Evolutionary conservation across 345 rosid species (phyloP), one percentile per base, ranked within the genome.

Genomic region (Dipteronia sinensis): DNA sequence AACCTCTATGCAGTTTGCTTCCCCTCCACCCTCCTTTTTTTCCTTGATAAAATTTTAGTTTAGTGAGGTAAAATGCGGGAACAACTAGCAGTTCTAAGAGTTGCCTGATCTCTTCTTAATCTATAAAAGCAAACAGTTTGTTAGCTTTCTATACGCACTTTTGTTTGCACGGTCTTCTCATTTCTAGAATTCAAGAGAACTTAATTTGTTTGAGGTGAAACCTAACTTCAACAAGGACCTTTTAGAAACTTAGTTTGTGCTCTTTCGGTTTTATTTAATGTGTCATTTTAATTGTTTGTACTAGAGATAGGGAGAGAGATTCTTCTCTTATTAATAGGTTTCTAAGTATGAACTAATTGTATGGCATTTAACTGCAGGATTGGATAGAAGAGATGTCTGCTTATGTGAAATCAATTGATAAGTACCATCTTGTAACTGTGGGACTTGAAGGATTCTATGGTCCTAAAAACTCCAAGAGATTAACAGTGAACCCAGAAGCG

Each of bases 381-480:
- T 93, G 98, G 99, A 84, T 93, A 62, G 87, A 86, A 62, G 99
- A 95, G 84, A 95, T 95, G 95, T 85, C 98, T 22, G 87, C 90
- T 23, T 95, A 81, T 49, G 84, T 93, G 51, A 95, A 94, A 87
- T 91, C 96, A 76, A 89, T 95, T 7, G 99, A 95, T 87, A 89
- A 82, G 71, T 92, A 89, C 67, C 99, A 95, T 89, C 90, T 93
- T 23, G 79, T 93, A 67, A 93, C 99, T 13, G 88, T 95, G 76
- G 99, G 98, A 38, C 86, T 93, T 56, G 99, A 95, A 89, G 98
- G 99, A 73, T 95, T 95, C 81, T 95, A 93, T 66, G 99, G 99
- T 74, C 97, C 94, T 44, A 87, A 86, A 77, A 95, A 82, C 80
- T 89, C 97, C 22, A 94, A 95, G 86, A 88, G 89, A 68, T 65